Percentiles rank a stretch among this genome's conserved stretches.
phyloP scores from a whole-genome alignment of 1,284 basidiomycete species.

The Mrakiaceae sp. region DNA sequence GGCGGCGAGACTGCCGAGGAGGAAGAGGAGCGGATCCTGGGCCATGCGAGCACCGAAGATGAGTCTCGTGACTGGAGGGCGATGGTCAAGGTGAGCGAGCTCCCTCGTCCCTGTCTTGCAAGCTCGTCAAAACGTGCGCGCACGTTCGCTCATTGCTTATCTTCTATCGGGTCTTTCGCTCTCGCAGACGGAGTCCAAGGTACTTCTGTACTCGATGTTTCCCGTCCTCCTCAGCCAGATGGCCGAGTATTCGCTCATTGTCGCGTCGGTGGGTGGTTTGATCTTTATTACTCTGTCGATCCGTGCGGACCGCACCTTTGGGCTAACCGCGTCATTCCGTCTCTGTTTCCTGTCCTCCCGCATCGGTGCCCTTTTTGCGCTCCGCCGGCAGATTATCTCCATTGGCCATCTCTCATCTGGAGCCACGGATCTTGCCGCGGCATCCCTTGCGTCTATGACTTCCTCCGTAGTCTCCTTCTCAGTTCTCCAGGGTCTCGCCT shows the following conservation, averaged over 20 bases:
- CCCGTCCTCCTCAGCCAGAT: slow-evolving; percentile 35
- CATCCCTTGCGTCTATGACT: slow-evolving; percentile 78
- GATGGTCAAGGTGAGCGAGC: slow-evolving; percentile 4
- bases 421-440: slow-evolving; percentile 59
- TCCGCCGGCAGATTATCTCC: slow-evolving; percentile 46
- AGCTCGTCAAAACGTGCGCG: not conserved
- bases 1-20: slow-evolving; percentile 16
- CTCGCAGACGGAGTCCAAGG: slow-evolving; percentile 10
- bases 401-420: slow-evolving; percentile 75
- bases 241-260: slow-evolving; percentile 35
- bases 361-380: not conserved
- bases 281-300: too few species aligned
- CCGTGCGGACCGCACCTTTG: too few species aligned
- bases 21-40: slow-evolving; percentile 15
- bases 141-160: not conserved
- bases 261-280: slow-evolving; percentile 25
- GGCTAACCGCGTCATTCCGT: not conserved
- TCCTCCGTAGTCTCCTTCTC: slow-evolving; percentile 58
- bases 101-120: not conserved
- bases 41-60: slow-evolving; percentile 8
- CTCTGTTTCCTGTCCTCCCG: not conserved
- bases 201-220: slow-evolving; percentile 28
- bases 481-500: slow-evolving; percentile 73
- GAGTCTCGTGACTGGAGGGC: not conserved
- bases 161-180: not conserved